These are phyloP conservation scores for Plasmodium relictum DNA, from an alignment of 169 alveolate genomes.

Conservation along the genomic window DNA sequence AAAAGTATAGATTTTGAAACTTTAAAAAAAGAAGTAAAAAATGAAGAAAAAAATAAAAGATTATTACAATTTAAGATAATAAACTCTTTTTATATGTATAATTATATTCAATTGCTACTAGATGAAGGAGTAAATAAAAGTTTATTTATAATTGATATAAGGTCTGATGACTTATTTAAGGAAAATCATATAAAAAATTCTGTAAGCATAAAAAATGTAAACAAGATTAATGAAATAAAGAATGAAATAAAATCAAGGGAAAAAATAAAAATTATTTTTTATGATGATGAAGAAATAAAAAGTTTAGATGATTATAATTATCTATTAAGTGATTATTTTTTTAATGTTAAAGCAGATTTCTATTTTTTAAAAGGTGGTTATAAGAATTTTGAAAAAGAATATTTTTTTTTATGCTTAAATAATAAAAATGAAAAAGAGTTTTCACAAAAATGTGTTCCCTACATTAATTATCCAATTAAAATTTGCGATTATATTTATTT, in stretches of 20 bases:
- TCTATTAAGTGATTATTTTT: constrained; percentile 12
- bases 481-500: constrained; percentile 32
- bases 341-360: constrained; percentile 30
- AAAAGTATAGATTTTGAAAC: constrained; percentile 48
- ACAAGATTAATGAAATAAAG: constrained; percentile 5
- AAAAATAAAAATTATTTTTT: constrained; percentile 29
- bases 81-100: constrained; percentile 39
- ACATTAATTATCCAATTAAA: constrained; percentile 49
- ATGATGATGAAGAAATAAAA: constrained; percentile 14
- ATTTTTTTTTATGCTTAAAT: constrained; percentile 36
- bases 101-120: constrained; percentile 47
- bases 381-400: constrained; percentile 44
- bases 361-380: constrained; percentile 75
- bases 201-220: constrained; percentile 23
- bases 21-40: constrained; percentile 25
- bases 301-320: neutral
- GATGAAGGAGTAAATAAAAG: constrained; percentile 41
- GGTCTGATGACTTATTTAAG: constrained; percentile 6
- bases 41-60: neutral
- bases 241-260: constrained; percentile 29
- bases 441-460: neutral
- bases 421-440: neutral
- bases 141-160: constrained; percentile 38
- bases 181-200: constrained; percentile 23
- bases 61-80: constrained; percentile 13